A percentile compares a stretch with the other conserved stretches of the same genome.
These are phyloP conservation scores for Fennellomyces sp. DNA, from an alignment of 371 early-diverging fungal species.

Conservation along the genomic window DNA sequence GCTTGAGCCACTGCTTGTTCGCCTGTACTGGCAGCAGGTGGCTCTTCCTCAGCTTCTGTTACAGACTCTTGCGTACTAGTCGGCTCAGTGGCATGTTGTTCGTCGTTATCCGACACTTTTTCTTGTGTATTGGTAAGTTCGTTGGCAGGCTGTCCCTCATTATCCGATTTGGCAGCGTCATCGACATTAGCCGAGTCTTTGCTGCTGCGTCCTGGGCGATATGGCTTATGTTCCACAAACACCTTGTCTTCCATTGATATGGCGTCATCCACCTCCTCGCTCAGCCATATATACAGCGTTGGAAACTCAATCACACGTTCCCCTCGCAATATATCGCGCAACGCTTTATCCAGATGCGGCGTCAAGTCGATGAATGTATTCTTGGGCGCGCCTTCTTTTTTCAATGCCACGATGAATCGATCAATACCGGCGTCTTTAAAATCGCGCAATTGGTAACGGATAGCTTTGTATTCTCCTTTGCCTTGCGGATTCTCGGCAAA, in stretches of 20 bases:
- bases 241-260: constrained; percentile 30
- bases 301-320: constrained; percentile 48
- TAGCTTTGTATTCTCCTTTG: constrained; percentile 24
- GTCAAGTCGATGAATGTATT: constrained; percentile 33
- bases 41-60: too few relatives aligned
- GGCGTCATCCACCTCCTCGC: constrained; percentile 20
- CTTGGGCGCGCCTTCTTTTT: constrained; percentile 34
- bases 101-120: too few relatives aligned
- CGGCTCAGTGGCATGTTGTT: too few relatives aligned
- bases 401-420: constrained; percentile 34
- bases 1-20: too few relatives aligned
- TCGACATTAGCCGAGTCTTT: too few relatives aligned
- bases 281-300: constrained; percentile 40
- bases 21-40: too few relatives aligned
- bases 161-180: too few relatives aligned
- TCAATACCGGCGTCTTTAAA: constrained; percentile 37
- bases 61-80: too few relatives aligned
- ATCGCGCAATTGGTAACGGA: constrained; percentile 33
- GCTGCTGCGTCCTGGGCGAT: too few relatives aligned
- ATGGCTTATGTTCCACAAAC: neutral
- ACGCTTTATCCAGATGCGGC: constrained; percentile 18
- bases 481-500: constrained; percentile 33
- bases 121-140: too few relatives aligned
- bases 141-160: neutral
- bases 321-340: constrained; percentile 27